Conservation (phyloP, 208 protist genomes). For the Acanthamoeba culbertsoni region DNA sequence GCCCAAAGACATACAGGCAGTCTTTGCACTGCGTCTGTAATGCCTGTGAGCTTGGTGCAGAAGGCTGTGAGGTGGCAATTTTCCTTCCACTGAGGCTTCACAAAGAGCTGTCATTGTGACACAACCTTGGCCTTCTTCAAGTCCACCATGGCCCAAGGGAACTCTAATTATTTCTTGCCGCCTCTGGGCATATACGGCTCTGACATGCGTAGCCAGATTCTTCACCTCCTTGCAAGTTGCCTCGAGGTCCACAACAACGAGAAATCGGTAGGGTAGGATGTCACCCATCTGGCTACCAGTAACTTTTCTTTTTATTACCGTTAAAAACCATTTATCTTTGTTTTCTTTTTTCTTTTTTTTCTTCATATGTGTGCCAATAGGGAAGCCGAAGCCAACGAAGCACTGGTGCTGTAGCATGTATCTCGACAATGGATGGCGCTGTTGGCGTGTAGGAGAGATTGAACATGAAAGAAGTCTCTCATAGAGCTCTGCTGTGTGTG, state of each 20-base stretch:
- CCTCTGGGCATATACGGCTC: background rate
- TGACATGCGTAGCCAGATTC: background rate
- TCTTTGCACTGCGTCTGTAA: background rate
- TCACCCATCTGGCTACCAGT: too few relatives aligned
- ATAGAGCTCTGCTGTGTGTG: too few relatives aligned
- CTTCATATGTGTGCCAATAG: too few relatives aligned
- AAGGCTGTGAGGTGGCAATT: slow-evolving; percentile 39
- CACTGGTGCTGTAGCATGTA: too few relatives aligned
- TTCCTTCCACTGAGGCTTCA: slow-evolving; percentile 15
- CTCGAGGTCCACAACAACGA: slow-evolving; percentile 43
- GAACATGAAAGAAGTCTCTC: too few relatives aligned
- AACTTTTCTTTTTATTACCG: too few relatives aligned
- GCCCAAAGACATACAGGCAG: background rate
- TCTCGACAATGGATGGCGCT: too few relatives aligned
- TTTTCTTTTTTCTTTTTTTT: too few relatives aligned
- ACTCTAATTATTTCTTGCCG: slow-evolving; percentile 68
- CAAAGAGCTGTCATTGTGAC: background rate
- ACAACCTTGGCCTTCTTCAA: background rate
- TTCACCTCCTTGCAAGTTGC: slow-evolving; percentile 9
- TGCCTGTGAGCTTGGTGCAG: slow-evolving; percentile 62
- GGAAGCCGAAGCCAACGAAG: too few relatives aligned
- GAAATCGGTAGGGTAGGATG: background rate
- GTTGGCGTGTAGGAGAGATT: too few relatives aligned
- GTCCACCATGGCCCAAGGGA: slow-evolving; percentile 46
- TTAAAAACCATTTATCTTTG: too few relatives aligned